Conservation (phyloP, 2,329 filamentous ascomycete species). For the Alternaria infectoria region DNA sequence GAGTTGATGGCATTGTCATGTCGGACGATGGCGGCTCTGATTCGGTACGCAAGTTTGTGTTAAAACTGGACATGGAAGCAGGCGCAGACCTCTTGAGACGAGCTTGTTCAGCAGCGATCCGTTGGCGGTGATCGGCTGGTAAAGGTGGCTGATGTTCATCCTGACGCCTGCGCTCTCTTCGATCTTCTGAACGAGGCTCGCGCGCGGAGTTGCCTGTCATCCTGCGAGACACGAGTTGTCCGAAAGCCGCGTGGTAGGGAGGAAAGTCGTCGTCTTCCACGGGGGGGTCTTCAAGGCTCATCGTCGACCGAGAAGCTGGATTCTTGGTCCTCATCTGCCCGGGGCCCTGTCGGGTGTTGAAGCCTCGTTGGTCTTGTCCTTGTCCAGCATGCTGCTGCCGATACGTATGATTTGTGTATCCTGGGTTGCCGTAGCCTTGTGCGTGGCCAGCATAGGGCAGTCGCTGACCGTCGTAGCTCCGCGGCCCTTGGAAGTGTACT, state of each 20-base stretch:
- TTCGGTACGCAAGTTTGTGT: constrained; percentile 44
- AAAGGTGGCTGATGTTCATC: constrained; percentile 20
- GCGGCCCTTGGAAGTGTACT: constrained; percentile 21
- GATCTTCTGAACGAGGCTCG: not conserved
- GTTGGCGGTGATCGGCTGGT: constrained; percentile 28
- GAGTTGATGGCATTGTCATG: constrained; percentile 52
- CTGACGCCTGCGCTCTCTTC: not conserved
- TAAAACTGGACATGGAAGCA: constrained; percentile 40
- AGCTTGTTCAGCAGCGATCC: constrained; percentile 27
- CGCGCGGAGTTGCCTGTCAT: not conserved
- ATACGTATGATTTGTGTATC: not conserved
- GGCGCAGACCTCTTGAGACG: constrained; percentile 27
- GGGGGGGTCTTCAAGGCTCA: constrained; percentile 28
- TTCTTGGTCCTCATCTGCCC: constrained; percentile 31
- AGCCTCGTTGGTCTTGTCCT: not conserved
- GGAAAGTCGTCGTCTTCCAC: not conserved
- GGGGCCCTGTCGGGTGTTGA: constrained; percentile 7
- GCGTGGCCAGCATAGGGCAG: constrained; percentile 6
- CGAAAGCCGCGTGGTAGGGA: constrained; percentile 5
- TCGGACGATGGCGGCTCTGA: constrained; percentile 53
- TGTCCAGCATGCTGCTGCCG: constrained; percentile 1
- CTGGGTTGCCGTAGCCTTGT: not conserved
- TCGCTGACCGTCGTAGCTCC: constrained; percentile 19
- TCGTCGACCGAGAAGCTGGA: constrained; percentile 23
- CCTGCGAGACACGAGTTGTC: constrained; percentile 15